A percentile compares a stretch with the other conserved stretches of the same genome.
Evolutionary conservation across 1,284 basidiomycete genomes (phyloP).

Genomic region (Puccinia horiana): DNA sequence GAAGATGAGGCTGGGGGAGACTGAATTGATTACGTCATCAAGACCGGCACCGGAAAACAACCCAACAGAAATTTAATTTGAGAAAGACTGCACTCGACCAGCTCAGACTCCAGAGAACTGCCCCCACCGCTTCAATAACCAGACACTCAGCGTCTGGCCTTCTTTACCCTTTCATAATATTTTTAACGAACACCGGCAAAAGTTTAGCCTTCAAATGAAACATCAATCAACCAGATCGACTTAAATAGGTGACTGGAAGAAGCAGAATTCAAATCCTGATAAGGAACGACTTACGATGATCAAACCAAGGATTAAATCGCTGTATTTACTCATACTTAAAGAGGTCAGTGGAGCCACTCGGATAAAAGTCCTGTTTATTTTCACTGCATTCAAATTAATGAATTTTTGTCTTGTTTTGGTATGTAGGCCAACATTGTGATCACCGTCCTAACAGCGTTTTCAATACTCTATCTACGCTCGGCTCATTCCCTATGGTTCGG

Average conservation of each 20-base stretch:
- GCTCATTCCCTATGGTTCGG: constrained; percentile 71
- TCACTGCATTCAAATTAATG: constrained; percentile 28
- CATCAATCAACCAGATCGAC: background rate
- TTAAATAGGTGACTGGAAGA: background rate
- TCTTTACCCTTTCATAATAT: too few relatives aligned
- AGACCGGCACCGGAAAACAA: background rate
- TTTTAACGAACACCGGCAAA: background rate
- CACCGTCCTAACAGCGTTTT: constrained; percentile 65
- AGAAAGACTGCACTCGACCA: too few relatives aligned
- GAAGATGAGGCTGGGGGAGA: too few relatives aligned
- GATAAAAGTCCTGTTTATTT: background rate
- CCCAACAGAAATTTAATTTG: too few relatives aligned
- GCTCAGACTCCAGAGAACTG: too few relatives aligned
- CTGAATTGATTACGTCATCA: background rate
- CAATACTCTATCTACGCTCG: constrained; percentile 70
- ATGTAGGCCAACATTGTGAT: constrained; percentile 63
- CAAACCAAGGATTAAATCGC: constrained; percentile 29
- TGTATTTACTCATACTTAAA: constrained; percentile 31
- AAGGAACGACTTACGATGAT: constrained; percentile 11
- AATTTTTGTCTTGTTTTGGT: constrained; percentile 18
- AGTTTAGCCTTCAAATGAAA: background rate
- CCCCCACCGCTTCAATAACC: too few relatives aligned
- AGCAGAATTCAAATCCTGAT: background rate
- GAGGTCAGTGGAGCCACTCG: background rate
- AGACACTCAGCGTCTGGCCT: too few relatives aligned